These are phyloP conservation scores for Stentor coeruleus DNA, from an alignment of 73 alveolate species.

Conservation along the genomic window DNA sequence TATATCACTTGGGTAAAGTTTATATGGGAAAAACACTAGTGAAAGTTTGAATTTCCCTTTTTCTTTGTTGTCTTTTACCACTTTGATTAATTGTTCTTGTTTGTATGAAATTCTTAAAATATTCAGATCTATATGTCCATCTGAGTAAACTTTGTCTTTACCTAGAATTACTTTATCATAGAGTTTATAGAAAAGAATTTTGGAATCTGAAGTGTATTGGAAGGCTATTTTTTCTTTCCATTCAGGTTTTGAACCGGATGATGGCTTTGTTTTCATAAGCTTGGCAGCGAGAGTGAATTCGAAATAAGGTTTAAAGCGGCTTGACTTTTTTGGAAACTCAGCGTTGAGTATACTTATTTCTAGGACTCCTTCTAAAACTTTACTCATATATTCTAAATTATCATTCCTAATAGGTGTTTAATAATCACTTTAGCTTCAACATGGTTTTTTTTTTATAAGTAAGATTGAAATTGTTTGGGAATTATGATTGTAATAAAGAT, in stretches of 20 bases:
- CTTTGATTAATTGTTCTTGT: background rate
- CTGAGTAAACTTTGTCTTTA: background rate
- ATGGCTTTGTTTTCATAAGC: background rate
- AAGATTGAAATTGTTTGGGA: too few species aligned
- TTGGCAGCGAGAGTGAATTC: background rate
- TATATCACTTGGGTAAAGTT: background rate
- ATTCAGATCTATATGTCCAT: background rate
- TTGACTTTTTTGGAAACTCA: background rate
- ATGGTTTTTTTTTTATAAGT: too few species aligned
- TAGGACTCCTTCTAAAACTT: background rate
- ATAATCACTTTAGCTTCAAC: too few species aligned
- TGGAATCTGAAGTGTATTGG: background rate
- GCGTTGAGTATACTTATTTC: background rate
- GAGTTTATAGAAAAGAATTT: background rate
- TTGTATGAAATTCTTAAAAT: background rate
- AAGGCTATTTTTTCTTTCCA: background rate
- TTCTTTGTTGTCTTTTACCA: too few species aligned
- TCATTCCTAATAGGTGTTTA: too few species aligned
- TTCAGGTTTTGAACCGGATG: background rate
- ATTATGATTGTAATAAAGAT: too few species aligned
- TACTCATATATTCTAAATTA: too few species aligned
- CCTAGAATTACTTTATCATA: background rate
- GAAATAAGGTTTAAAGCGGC: background rate
- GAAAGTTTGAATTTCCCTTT: background rate
- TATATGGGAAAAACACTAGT: background rate